Evolutionary conservation across 169 alveolate genomes (phyloP).

Genomic region (Babesia ovis): DNA sequence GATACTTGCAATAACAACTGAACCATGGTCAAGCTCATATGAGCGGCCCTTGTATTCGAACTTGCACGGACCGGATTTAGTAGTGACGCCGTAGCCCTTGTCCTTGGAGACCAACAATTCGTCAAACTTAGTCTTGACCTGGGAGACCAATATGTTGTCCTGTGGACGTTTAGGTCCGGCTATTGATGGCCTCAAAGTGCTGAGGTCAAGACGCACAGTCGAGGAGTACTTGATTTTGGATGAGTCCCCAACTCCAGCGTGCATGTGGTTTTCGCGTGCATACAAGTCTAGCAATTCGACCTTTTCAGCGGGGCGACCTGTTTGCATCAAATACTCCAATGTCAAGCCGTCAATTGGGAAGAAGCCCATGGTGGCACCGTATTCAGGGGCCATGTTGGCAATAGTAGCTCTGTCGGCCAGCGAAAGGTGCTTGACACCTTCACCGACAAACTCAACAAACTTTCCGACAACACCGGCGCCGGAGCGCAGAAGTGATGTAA

Average conservation of each 20-base stretch:
- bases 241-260: conserved; percentile 53
- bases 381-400: conserved; percentile 97
- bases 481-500: conserved; percentile 86
- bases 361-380: conserved; percentile 96
- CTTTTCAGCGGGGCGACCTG: conserved; percentile 88
- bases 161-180: conserved; percentile 98
- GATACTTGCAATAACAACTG: conserved; percentile 93
- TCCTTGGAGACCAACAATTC: conserved; percentile 77
- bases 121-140: conserved; percentile 86
- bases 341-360: conserved; percentile 93
- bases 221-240: conserved; percentile 72
- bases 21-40: conserved; percentile 87
- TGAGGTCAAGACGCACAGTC: conserved; percentile 85
- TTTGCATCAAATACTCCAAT: conserved; percentile 84
- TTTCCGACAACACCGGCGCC: conserved; percentile 96
- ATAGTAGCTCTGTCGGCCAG: conserved; percentile 94
- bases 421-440: conserved; percentile 84
- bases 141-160: conserved; percentile 88
- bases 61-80: conserved; percentile 14
- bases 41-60: conserved; percentile 59
- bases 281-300: conserved; percentile 86
- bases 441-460: conserved; percentile 94
- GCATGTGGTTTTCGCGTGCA: conserved; percentile 59
- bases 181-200: conserved; percentile 89
- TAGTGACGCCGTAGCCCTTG: conserved; percentile 84